Evolutionary conservation across 2,329 filamentous ascomycete genomes (phyloP), one percentile per base, ranked within the genome.

Genomic region (Teratosphaeriaceae sp.): DNA sequence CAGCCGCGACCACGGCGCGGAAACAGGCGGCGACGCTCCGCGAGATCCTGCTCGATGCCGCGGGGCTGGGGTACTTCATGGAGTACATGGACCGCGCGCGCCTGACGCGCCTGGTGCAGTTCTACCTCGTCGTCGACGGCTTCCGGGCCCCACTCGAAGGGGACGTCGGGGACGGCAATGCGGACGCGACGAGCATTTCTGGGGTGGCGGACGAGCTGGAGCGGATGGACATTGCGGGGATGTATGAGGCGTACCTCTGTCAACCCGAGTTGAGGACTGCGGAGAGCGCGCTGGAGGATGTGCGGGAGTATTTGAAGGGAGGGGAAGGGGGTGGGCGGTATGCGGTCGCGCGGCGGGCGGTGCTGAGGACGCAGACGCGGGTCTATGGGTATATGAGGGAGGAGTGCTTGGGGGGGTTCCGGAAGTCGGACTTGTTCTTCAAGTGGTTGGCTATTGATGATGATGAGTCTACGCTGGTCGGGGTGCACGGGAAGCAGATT

Each of bases 11-110:
- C 21, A 67, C 75, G n/a, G 84, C 84, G 2, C 76, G 75, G 34
- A 70, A 89, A 29, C 82, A 88, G 50, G 84, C 85, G 54, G 83
- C 84, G 6, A 82, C 85, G 1, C 71, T 97, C 2, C 78, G 82
- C 11, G 88, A 97, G 51, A 74, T 98, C n/a, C 73, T 98, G 45
- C 84, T 89, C 53, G 88, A 94, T 63, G 79, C 92, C 2, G 85
- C 90, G 1, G 90, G 88, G 0, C 73, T 98, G 7, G 97, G 92
- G 2, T 98, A 95, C 62, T 97, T 98, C 68, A 98, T 98, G 92
- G 92, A 98, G 62, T 97, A 88, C 59, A 98, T 98, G 92, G 92
- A 98, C 62, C 82, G 92, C 31, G 85, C 89, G 60, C 76, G 78
- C 13, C 73, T 90, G 20, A 90, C 97, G 83, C 78, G 85, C 12